Conservation (phyloP, 805 yeast species). For the Yarrowia osloensis region DNA sequence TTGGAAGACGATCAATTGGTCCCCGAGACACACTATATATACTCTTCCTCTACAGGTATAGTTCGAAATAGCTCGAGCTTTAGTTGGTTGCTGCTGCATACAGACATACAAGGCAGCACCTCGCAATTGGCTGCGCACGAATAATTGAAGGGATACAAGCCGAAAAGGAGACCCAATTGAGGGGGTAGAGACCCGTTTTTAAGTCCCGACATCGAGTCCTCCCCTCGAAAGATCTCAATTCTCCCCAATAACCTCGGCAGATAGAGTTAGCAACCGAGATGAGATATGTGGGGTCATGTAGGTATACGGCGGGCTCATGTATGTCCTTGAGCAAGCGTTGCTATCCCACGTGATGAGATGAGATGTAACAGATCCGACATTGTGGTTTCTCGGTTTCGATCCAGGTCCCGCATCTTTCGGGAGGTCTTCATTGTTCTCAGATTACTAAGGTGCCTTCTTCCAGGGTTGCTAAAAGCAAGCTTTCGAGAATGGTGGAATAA, state of each 20-base stretch:
- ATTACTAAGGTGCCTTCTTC: too few species aligned
- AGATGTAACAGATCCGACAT: background rate
- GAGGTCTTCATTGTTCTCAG: too few species aligned
- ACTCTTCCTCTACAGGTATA: background rate
- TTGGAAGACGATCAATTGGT: too few species aligned
- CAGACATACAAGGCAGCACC: background rate
- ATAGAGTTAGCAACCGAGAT: constrained; percentile 29
- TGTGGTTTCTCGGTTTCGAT: background rate
- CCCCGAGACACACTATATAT: background rate
- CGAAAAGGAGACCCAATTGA: background rate
- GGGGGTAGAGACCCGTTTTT: too few species aligned
- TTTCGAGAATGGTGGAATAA: background rate
- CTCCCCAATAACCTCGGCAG: background rate
- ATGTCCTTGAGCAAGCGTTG: background rate
- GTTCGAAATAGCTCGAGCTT: background rate
- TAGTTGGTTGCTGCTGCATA: constrained; percentile 20
- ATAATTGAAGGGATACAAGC: background rate
- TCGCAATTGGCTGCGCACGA: background rate
- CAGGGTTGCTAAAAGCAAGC: background rate
- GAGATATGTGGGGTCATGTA: constrained; percentile 18
- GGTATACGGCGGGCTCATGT: background rate
- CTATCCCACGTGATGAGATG: background rate
- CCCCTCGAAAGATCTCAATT: background rate
- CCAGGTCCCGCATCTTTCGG: too few species aligned
- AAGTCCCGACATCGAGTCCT: background rate